Base-by-base conservation (phyloP, 179 eudicot species). In the Camellia oleifera region DNA sequence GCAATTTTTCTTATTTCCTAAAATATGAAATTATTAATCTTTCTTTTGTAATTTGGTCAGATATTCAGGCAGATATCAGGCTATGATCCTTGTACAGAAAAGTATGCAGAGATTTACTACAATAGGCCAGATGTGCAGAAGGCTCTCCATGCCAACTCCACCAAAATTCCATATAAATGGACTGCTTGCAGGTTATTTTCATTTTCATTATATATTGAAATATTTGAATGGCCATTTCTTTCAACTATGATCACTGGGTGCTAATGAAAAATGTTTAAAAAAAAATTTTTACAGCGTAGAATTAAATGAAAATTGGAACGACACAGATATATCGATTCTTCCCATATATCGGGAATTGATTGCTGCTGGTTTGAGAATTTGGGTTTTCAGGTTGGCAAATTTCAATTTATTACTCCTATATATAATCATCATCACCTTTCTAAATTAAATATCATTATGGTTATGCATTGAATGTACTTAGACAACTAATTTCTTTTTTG, bases 61-160 rank as follows among this genome's bases (percentile, higher is more conserved):
- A 75, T 84, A 20, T 84, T 84, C 40, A 83, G 88, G 67, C 85
- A 84, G 83, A 32, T 91, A 11, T 82, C 95, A 0, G 99, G 99
- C 17, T 96, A 96, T 80, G 99, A 96, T 85, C 99, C 99, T 13
- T 96, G 99, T 69, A 92, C 97, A 4, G 99, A 96, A 77, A 94
- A 87, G 77, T 86, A 89, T 74, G 99, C 98, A 0, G 97, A 96
- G 85, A 76, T 78, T 68, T 96, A 94, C 85, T 96, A 91, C 84
- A 96, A 95, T 20, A 88, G 98, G 72, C 90, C 89, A 10, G 99
- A 96, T 71, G 99, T 96, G 78, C 99, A 96, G 84, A 91, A 88
- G 79, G 98, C 99, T 23, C 77, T 96, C 0, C 99, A 96, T 80
- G 98, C 99, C 45, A 96, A 96, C 72, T 74, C 70, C 44, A 92